Percentiles rank a stretch among this genome's conserved stretches.
These are phyloP conservation scores for Tetratostichococcus sp. DNA, from an alignment of 139 green algal genomes.

Conservation along the genomic window DNA sequence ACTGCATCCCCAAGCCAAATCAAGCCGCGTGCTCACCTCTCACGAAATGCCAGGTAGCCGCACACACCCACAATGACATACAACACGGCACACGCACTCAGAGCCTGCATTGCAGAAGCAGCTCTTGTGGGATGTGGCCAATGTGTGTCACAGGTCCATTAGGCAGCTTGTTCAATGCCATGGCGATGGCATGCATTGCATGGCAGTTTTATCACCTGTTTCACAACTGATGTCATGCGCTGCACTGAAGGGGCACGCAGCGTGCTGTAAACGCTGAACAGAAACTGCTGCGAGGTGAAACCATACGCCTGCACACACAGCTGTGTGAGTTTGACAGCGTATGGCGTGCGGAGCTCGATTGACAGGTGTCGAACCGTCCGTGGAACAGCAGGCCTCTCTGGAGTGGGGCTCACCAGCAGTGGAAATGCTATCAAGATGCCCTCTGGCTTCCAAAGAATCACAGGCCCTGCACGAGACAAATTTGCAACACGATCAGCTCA, in stretches of 20 bases:
- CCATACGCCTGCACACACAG: slow-evolving; percentile 38
- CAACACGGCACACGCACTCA: slow-evolving; percentile 26
- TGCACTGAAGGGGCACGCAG: slow-evolving; percentile 26
- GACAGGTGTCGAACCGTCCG: too few species aligned
- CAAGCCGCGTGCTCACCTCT: slow-evolving; percentile 24
- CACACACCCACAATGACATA: slow-evolving; percentile 69
- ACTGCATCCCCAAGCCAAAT: too few species aligned
- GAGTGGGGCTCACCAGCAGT: slow-evolving; percentile 38
- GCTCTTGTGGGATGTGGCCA: background rate
- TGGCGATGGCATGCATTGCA: slow-evolving; percentile 8
- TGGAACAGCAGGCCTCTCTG: background rate
- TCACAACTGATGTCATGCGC: slow-evolving; percentile 48
- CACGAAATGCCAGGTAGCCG: slow-evolving; percentile 68
- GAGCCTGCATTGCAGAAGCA: slow-evolving; percentile 1
- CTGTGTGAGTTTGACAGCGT: too few species aligned
- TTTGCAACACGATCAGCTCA: too few species aligned
- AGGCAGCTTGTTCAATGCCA: too few species aligned
- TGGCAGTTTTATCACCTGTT: slow-evolving; percentile 4
- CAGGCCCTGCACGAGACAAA: background rate
- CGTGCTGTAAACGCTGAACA: slow-evolving; percentile 62
- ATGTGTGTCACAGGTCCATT: too few species aligned
- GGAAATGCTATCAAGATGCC: slow-evolving; percentile 73
- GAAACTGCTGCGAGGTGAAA: slow-evolving; percentile 77
- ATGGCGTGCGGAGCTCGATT: too few species aligned
- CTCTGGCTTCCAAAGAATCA: slow-evolving; percentile 42